Conservation (phyloP, 768 basidiomycete species). For the Saitozyma sp. region DNA sequence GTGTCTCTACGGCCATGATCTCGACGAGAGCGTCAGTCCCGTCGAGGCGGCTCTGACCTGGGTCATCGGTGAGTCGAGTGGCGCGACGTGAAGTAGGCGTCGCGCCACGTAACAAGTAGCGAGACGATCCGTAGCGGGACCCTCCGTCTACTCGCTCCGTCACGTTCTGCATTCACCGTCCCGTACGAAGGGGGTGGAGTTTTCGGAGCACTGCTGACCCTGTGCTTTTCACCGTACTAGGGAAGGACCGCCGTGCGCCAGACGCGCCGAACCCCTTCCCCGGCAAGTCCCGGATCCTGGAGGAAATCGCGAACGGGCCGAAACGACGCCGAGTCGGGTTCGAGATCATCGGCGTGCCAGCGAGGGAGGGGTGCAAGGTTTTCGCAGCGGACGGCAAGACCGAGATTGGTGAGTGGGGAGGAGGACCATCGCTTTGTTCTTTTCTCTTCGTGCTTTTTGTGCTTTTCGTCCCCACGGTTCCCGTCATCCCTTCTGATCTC, state of each 20-base stretch:
- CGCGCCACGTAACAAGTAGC: too few relatives aligned
- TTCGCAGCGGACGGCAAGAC: slow-evolving; percentile 62
- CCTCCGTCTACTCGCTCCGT: too few relatives aligned
- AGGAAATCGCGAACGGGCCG: slow-evolving; percentile 78
- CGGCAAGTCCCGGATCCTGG: slow-evolving; percentile 60
- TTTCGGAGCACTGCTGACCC: too few relatives aligned
- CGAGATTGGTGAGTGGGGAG: slow-evolving; percentile 61
- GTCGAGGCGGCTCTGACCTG: slow-evolving; percentile 89
- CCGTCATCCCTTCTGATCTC: not conserved
- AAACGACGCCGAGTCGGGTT: slow-evolving; percentile 76
- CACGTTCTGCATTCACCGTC: too few relatives aligned
- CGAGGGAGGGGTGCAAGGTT: slow-evolving; percentile 83
- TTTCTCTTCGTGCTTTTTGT: not conserved
- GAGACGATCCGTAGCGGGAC: too few relatives aligned
- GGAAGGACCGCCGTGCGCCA: slow-evolving; percentile 73
- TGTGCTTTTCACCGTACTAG: slow-evolving; percentile 53
- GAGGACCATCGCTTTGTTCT: not conserved
- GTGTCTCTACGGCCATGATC: slow-evolving; percentile 92
- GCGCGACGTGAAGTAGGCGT: too few relatives aligned
- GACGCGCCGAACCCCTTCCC: slow-evolving; percentile 50
- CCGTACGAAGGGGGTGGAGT: too few relatives aligned
- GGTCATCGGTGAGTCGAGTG: slow-evolving; percentile 73
- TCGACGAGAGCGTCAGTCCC: slow-evolving; percentile 81
- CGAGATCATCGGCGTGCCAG: slow-evolving; percentile 78
- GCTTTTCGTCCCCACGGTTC: not conserved